A percentile compares a stretch with the other conserved stretches of the same genome.
These are phyloP conservation scores for Saksenaea vasiformis DNA, from an alignment of 371 early-diverging fungal genomes.

Conservation along the genomic window DNA sequence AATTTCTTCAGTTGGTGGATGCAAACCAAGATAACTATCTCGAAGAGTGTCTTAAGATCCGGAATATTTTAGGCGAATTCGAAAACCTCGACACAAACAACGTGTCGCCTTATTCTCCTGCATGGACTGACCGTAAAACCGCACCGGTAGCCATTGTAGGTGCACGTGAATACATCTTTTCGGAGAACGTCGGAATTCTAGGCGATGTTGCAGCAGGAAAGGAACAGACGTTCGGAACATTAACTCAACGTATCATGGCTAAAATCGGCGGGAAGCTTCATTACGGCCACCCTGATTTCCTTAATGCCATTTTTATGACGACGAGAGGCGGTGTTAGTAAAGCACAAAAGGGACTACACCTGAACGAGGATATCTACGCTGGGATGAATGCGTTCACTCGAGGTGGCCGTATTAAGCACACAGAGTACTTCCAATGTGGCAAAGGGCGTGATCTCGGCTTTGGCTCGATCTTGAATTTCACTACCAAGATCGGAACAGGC, in stretches of 20 bases:
- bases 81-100: conserved; percentile 70
- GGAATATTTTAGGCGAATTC: conserved; percentile 86
- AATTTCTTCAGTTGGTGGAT: conserved; percentile 84
- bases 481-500: conserved; percentile 90
- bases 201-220: conserved; percentile 93
- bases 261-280: conserved; percentile 84
- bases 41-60: conserved; percentile 87
- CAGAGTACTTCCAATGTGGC: conserved; percentile 91
- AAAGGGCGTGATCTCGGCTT: conserved; percentile 94
- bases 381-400: conserved; percentile 89
- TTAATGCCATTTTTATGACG: conserved; percentile 87
- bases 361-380: conserved; percentile 94
- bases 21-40: conserved; percentile 94
- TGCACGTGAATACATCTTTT: conserved; percentile 89
- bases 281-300: conserved; percentile 93
- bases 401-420: conserved; percentile 89
- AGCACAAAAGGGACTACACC: conserved; percentile 88
- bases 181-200: conserved; percentile 85
- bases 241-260: conserved; percentile 87
- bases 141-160: conserved; percentile 91
- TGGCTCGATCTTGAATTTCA: conserved; percentile 87
- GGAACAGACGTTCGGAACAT: conserved; percentile 88
- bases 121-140: conserved; percentile 42
- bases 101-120: conserved; percentile 70
- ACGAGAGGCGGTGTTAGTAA: conserved; percentile 89